A percentile compares a stretch with the other conserved stretches of the same genome.
Evolutionary conservation across 306 rosid species (phyloP).

Genomic region (Cucumis cinereus): DNA sequence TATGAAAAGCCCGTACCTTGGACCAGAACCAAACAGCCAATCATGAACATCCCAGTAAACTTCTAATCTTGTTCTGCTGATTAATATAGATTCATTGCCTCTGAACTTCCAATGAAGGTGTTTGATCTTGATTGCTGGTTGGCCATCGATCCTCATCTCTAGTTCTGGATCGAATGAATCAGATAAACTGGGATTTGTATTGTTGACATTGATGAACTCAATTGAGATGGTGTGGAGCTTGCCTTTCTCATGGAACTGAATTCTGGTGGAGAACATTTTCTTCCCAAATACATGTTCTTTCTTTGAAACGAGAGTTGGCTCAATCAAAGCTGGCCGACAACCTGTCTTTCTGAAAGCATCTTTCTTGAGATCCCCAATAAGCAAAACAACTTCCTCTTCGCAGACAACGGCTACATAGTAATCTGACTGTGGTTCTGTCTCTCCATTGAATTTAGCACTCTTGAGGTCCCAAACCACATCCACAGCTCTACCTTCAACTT

Average conservation of each 20-base stretch:
- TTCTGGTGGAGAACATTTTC: slow-evolving; percentile 47
- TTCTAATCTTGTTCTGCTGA: slow-evolving; percentile 49
- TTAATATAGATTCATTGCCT: slow-evolving; percentile 55
- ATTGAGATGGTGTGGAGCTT: slow-evolving; percentile 52
- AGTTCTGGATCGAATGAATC: slow-evolving; percentile 61
- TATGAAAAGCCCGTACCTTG: slow-evolving; percentile 66
- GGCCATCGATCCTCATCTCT: slow-evolving; percentile 79
- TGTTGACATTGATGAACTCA: slow-evolving; percentile 39
- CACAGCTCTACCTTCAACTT: slow-evolving; percentile 43
- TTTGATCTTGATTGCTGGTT: slow-evolving; percentile 51
- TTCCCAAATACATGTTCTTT: slow-evolving; percentile 71
- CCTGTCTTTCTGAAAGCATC: slow-evolving; percentile 57
- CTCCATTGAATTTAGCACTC: slow-evolving; percentile 61
- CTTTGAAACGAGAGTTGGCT: slow-evolving; percentile 53
- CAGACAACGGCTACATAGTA: slow-evolving; percentile 68
- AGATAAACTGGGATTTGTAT: slow-evolving; percentile 6
- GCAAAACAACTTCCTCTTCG: slow-evolving; percentile 53
- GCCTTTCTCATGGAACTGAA: slow-evolving; percentile 47
- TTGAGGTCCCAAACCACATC: slow-evolving; percentile 77
- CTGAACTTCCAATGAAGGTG: slow-evolving; percentile 94
- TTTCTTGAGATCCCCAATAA: slow-evolving; percentile 70
- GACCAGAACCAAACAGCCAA: slow-evolving; percentile 74
- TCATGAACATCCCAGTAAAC: slow-evolving; percentile 95
- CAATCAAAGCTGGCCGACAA: slow-evolving; percentile 54
- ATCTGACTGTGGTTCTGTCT: slow-evolving; percentile 61